Conservation (phyloP, 225 moss, liverwort and hornwort species). For the Pleurozium schreberi region DNA sequence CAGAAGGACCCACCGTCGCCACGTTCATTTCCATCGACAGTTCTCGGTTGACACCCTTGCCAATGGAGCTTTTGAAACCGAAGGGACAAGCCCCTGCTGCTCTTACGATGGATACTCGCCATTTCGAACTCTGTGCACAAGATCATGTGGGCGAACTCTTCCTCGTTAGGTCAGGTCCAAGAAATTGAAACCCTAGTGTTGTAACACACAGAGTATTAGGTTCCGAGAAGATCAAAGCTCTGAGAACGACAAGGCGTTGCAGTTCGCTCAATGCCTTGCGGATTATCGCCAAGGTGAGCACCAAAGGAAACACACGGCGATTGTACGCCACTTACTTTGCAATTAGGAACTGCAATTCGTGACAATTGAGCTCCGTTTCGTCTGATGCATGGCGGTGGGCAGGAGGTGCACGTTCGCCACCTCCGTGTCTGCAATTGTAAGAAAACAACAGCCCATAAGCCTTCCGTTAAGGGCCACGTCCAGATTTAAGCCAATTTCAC, state of each 20-base stretch:
- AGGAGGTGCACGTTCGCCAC: background rate
- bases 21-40: constrained; percentile 12
- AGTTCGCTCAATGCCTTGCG: background rate
- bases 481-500: background rate
- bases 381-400: background rate
- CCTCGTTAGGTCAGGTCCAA: background rate
- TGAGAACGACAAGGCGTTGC: background rate
- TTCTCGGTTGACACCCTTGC: constrained; percentile 10
- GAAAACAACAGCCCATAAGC: background rate
- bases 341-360: background rate
- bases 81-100: constrained; percentile 56
- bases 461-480: background rate
- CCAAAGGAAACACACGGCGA: background rate
- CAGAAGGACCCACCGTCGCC: constrained; percentile 5
- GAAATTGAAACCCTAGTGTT: background rate
- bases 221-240: background rate
- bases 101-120: background rate
- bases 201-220: background rate
- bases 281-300: background rate
- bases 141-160: background rate
- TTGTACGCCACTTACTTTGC: background rate
- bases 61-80: constrained; percentile 32
- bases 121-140: constrained; percentile 8
- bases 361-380: background rate
- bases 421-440: background rate